Percentiles rank a stretch among this genome's conserved stretches.
Conservation (phyloP, 495 filamentous ascomycete genomes). For the Podospora appendiculata region DNA sequence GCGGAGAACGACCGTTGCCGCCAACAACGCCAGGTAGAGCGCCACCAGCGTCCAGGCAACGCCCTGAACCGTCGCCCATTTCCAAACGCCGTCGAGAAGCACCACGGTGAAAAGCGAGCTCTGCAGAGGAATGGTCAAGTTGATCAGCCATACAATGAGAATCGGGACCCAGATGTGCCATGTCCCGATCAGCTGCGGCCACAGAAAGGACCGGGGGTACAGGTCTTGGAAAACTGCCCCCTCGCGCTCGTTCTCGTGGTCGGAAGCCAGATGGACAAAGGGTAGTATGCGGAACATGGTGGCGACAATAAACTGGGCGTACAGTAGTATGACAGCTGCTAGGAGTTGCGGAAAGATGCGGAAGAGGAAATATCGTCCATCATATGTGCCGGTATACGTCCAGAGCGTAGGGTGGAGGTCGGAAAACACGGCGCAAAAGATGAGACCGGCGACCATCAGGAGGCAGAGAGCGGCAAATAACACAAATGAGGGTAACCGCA, state of each 20-base stretch:
- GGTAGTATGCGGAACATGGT: constrained; percentile 73
- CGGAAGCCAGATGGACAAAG: constrained; percentile 65
- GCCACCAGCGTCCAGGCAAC: constrained; percentile 73
- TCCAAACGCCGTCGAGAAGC: constrained; percentile 47
- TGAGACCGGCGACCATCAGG: constrained; percentile 62
- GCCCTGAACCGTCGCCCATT: constrained; percentile 68
- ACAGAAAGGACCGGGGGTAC: constrained; percentile 42
- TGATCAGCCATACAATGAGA: constrained; percentile 36
- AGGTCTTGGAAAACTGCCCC: constrained; percentile 46
- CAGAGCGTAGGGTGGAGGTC: constrained; percentile 54
- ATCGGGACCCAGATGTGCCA: constrained; percentile 39
- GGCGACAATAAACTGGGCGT: constrained; percentile 63
- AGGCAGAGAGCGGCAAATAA: constrained; percentile 52
- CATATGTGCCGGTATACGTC: constrained; percentile 56
- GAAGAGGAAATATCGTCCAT: constrained; percentile 75
- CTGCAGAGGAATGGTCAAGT: constrained; percentile 38
- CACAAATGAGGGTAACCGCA: constrained; percentile 55
- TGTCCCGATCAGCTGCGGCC: constrained; percentile 33
- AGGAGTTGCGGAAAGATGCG: constrained; percentile 74
- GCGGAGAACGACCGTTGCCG: constrained; percentile 48
- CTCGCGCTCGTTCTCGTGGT: constrained; percentile 36
- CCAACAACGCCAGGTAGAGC: constrained; percentile 58
- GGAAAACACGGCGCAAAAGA: constrained; percentile 70
- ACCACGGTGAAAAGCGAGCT: constrained; percentile 42
- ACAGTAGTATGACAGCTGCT: constrained; percentile 64